Evolutionary conservation across 768 basidiomycete genomes (phyloP), one percentile per base, ranked within the genome.

Genomic region (Xanthoconium stramineum): DNA sequence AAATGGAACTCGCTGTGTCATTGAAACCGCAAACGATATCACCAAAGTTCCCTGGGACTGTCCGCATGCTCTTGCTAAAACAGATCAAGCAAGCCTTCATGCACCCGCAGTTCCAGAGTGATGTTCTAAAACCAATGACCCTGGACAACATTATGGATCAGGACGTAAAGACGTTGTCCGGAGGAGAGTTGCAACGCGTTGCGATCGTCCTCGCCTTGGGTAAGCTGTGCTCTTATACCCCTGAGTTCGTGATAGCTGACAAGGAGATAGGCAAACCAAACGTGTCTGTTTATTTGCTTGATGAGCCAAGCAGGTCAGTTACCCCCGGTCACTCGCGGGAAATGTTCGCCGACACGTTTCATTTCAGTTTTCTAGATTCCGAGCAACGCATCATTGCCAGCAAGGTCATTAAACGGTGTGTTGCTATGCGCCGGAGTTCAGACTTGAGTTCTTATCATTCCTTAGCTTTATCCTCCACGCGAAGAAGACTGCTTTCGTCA

Each of bases 91-190:
- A 83, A 20, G 85, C 94, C 32, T 98, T 97, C 76, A 96, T 98
- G 94, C 94, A 97, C 72, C 89, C 95, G n/a, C 97, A 98, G 74
- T 99, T 99, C 88, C 91, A 96, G 73, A 91, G 90, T 40, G 97
- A 98, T 69, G 97, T 98, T 44, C 75, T 98, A 59, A 98, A 98
- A 76, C 96, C 96, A 28, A 98, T 99, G 96, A 91, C 76, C 69
- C 72, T 99, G 65, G 97, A 99, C 40, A 82, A 84, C 53, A 88
- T 99, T 59, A 86, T 99, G 78, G 97, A 99, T 71, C 95, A 99
- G 75, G 94, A 98, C 37, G 97, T 99, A 20, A 94, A 94, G 79
- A 98, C 96, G 24, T 75, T 99, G 19, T 99, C 97, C 17, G 97
- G 97, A 78, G 97, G 96, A 80, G 97, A 99, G 74, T 74, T 98